A percentile compares a stretch with the other conserved stretches of the same genome.
Evolutionary conservation across 768 basidiomycete species (phyloP).

Genomic region (Xerocomus potaroensis): DNA sequence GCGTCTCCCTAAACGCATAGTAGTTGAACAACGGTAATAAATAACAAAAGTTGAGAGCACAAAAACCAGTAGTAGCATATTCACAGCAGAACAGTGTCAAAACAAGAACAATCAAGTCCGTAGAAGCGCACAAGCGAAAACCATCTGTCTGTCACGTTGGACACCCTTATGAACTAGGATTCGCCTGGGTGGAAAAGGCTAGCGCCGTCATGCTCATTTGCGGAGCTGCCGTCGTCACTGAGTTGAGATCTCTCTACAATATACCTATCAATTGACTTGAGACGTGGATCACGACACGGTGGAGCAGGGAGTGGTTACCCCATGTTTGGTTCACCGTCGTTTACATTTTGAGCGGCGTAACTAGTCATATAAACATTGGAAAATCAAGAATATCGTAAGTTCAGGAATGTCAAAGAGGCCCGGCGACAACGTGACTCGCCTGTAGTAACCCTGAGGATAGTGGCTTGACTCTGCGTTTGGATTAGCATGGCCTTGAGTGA

Average conservation of each 20-base stretch:
- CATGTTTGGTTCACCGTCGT: slow-evolving; percentile 1
- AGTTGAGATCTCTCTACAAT: neutral
- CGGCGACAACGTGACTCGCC: slow-evolving; percentile 11
- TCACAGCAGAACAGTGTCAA: slow-evolving; percentile 2
- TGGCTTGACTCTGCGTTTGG: neutral
- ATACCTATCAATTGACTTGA: slow-evolving; percentile 16
- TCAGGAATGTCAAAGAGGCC: neutral
- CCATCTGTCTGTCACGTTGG: too few relatives aligned
- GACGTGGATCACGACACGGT: slow-evolving; percentile 1
- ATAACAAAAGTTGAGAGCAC: slow-evolving; percentile 1
- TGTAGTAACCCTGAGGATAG: slow-evolving; percentile 7
- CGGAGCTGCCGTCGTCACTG: neutral
- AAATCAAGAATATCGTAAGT: slow-evolving; percentile 6
- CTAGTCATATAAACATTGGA: slow-evolving; percentile 2
- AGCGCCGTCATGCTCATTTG: slow-evolving; percentile 3
- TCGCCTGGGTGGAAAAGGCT: slow-evolving; percentile 1
- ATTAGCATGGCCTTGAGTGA: neutral
- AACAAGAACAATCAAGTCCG: slow-evolving; percentile 3
- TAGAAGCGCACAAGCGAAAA: too few relatives aligned
- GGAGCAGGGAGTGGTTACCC: slow-evolving; percentile 7
- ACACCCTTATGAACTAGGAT: slow-evolving; percentile 14
- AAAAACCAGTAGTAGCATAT: neutral
- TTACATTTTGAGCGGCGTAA: neutral
- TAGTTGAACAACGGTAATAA: neutral
- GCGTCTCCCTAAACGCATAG: neutral